phyloP scores from a whole-genome alignment of 257 asterid species.

The Fraxinus americana region DNA sequence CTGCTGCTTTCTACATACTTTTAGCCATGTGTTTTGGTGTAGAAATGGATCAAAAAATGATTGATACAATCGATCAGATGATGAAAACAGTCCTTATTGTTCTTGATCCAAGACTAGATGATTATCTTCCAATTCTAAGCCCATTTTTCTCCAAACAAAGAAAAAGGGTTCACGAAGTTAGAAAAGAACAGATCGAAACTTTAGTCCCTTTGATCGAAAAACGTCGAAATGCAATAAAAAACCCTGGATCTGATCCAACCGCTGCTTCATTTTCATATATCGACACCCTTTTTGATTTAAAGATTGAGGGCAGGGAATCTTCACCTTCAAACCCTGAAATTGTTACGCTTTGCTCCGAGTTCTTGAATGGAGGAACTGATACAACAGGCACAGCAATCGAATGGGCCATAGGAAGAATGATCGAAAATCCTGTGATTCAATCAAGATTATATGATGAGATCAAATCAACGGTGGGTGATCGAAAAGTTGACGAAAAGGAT shows the following conservation, averaged over 20 bases:
- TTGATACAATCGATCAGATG: conserved; percentile 62
- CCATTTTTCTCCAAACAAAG: conserved; percentile 74
- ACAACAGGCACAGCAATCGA: conserved; percentile 88
- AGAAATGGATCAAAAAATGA: conserved; percentile 69
- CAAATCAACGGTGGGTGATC: conserved; percentile 47
- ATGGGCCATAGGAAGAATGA: conserved; percentile 81
- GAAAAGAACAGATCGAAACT: conserved; percentile 67
- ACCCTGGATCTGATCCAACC: conserved; percentile 52
- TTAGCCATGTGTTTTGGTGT: conserved; percentile 80
- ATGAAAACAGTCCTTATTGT: conserved; percentile 67
- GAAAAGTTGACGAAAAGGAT: conserved; percentile 70
- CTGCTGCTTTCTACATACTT: conserved; percentile 69
- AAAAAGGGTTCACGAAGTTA: conserved; percentile 58
- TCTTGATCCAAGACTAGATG: conserved; percentile 80
- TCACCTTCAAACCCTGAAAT: conserved; percentile 60
- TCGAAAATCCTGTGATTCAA: conserved; percentile 70
- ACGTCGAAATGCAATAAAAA: conserved; percentile 51
- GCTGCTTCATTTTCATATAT: conserved; percentile 74
- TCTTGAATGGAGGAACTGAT: conserved; percentile 92
- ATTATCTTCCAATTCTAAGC: conserved; percentile 70
- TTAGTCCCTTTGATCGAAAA: conserved; percentile 68
- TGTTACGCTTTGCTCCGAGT: conserved; percentile 79
- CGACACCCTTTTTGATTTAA: conserved; percentile 73
- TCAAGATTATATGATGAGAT: conserved; percentile 64
- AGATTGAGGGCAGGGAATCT: conserved; percentile 70